Conservation (phyloP, 352 stramenopile species). For the Globisporangium yorkense region DNA sequence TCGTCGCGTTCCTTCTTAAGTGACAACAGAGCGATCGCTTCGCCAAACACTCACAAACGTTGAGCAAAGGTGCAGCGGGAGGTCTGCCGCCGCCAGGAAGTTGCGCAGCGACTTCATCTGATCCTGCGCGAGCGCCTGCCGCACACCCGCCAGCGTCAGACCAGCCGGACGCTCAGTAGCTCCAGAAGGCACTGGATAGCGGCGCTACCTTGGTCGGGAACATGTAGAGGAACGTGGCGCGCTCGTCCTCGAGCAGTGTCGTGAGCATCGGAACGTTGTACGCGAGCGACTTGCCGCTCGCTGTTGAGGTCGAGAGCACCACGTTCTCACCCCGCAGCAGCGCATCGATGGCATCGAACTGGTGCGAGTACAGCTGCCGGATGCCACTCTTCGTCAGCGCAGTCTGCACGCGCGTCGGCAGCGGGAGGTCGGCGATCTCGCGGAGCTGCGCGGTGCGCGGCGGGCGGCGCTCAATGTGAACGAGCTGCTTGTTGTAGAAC, state of each 20-base stretch:
- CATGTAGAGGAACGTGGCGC: slow-evolving; percentile 88
- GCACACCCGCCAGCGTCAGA: neutral
- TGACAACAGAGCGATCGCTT: too few relatives aligned
- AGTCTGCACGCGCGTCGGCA: slow-evolving; percentile 30
- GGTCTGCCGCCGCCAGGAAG: slow-evolving; percentile 54
- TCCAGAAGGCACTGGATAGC: neutral
- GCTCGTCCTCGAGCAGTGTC: slow-evolving; percentile 42
- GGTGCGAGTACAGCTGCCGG: slow-evolving; percentile 89
- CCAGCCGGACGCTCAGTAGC: neutral
- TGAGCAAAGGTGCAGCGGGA: slow-evolving; percentile 41
- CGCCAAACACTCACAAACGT: slow-evolving; percentile 48
- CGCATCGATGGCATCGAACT: slow-evolving; percentile 85
- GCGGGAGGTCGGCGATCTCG: slow-evolving; percentile 23
- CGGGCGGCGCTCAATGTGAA: slow-evolving; percentile 62
- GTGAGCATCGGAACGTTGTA: slow-evolving; percentile 94
- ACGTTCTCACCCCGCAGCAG: slow-evolving; percentile 86
- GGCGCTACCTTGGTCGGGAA: slow-evolving; percentile 93
- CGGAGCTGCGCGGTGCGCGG: slow-evolving; percentile 38
- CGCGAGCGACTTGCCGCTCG: slow-evolving; percentile 95
- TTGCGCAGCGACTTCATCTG: slow-evolving; percentile 88
- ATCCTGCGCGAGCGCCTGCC: slow-evolving; percentile 94
- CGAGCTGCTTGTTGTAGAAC: slow-evolving; percentile 72
- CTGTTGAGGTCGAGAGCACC: slow-evolving; percentile 94
- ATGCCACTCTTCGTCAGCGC: slow-evolving; percentile 51
- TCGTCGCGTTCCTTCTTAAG: neutral